Conservation (phyloP, 2,329 filamentous ascomycete species). For the Fusarium sp. region DNA sequence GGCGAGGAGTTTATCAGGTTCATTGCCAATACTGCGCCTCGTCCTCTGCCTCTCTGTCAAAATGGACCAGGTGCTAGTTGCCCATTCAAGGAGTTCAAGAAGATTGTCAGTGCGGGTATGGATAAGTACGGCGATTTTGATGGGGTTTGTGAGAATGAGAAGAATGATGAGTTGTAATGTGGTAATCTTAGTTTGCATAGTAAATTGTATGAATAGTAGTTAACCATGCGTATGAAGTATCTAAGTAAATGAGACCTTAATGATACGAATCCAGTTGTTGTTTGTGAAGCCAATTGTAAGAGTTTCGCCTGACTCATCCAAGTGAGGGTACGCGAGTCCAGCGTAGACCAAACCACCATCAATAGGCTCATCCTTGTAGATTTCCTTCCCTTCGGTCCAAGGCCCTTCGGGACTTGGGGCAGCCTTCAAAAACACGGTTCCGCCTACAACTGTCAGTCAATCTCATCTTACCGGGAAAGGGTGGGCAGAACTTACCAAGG, state of each 20-base stretch:
- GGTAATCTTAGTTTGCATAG: neutral
- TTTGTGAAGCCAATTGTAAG: constrained; percentile 55
- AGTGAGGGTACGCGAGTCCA: constrained; percentile 53
- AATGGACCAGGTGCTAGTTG: constrained; percentile 38
- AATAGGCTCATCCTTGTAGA: constrained; percentile 50
- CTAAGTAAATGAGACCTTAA: constrained; percentile 39
- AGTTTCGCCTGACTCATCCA: constrained; percentile 51
- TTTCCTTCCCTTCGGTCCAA: constrained; percentile 50
- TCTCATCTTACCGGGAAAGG: fast-evolving
- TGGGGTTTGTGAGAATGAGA: constrained; percentile 34
- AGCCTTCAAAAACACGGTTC: constrained; percentile 23
- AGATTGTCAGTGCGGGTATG: constrained; percentile 34
- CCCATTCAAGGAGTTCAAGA: constrained; percentile 34
- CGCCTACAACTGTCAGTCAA: constrained; percentile 2
- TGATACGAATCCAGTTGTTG: constrained; percentile 53
- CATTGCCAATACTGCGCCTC: constrained; percentile 40
- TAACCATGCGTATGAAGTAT: fast-evolving
- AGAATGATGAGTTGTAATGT: constrained; percentile 28
- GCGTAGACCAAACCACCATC: constrained; percentile 50
- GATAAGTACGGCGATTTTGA: constrained; percentile 41
- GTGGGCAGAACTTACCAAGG: constrained; percentile 12
- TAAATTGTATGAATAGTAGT: neutral
- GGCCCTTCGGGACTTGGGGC: constrained; percentile 49
- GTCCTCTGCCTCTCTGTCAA: constrained; percentile 37
- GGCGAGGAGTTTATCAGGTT: constrained; percentile 39